Base-by-base conservation (phyloP, 805 yeast genomes). In the Yamadazyma nakazawae region DNA sequence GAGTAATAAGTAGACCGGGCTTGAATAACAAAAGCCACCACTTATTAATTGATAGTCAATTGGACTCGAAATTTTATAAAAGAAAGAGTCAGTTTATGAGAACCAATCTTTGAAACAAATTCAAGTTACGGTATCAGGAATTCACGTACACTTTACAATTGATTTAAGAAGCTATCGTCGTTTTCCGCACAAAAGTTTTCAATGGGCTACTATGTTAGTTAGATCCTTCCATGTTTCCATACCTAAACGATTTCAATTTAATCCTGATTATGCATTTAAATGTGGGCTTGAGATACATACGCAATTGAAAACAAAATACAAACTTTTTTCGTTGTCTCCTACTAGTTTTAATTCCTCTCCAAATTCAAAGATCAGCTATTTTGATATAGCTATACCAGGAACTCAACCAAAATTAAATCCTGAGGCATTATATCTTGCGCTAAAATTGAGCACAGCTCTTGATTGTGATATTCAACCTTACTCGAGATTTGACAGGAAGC, bases 271-370 rank as follows among this genome's bases (percentile, higher is more conserved):
- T 30, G 30, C 41, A 44, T 57, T 92, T 53, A 87, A 82, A 59
- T 86, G 96, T 59, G 99, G 99, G 0, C 68, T 94, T 31, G 99
- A 94, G 63, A 86, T 94, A 37, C 99, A 94, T 62, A 85, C 97
- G 0, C 99, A 94, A 63, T 69, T 94, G 45, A 75, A 79, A 52
- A 88, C 97, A 0, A 60, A 65, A 32, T 70, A 77, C 45, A 94
- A 94, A 63, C 78, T 94, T 24, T 94, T 94, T 55, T 86, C 97
- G 2, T 55, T 72, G 2, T 77, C 91, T 1, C 64, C 65, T 2
- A 54, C 63, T 6, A 51, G 56, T 46, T 74, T 78, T 45, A 72
- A 79, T 37, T 64, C 66, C 11, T 64, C 58, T 38, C 95, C 96
- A 5, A 92, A 92, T 64, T 58, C 84, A 2, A 76, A 76, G 36